Conservation (phyloP, 108 stramenopile species). For the Pseudonitzschia multiseries region DNA sequence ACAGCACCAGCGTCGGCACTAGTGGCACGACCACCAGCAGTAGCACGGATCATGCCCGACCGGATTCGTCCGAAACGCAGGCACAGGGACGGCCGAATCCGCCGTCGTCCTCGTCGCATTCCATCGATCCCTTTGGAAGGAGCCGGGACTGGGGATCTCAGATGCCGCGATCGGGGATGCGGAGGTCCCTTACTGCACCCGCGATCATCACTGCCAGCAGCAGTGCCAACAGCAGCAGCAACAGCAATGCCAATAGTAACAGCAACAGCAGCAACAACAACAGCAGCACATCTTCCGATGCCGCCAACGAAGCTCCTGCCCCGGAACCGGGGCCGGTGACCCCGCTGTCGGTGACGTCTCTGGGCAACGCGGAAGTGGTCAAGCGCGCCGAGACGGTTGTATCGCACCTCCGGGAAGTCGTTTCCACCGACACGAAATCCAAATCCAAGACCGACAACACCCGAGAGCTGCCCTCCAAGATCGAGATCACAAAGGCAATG, state of each 20-base stretch:
- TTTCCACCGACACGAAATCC: constrained; percentile 6
- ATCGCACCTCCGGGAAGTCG: constrained; percentile 27
- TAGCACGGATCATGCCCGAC: no score
- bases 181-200: neutral
- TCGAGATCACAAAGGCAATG: constrained; percentile 37
- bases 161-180: neutral
- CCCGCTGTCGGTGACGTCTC: constrained; percentile 22
- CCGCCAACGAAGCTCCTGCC: neutral
- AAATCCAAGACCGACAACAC: constrained; percentile 2
- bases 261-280: neutral
- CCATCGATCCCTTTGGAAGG: constrained; percentile 16
- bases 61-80: neutral
- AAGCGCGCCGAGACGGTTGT: constrained; percentile 38
- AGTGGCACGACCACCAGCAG: no score
- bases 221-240: no score
- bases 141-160: neutral
- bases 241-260: neutral
- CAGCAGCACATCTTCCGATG: neutral
- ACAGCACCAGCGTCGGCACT: no score
- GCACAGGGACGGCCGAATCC: neutral
- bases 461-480: constrained; percentile 38
- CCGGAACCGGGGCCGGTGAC: constrained; percentile 9
- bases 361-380: constrained; percentile 26
- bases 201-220: no score
- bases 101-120: neutral